These are phyloP conservation scores for Grigorovia yakushimaensis DNA, from an alignment of 805 yeast species.

Conservation along the genomic window DNA sequence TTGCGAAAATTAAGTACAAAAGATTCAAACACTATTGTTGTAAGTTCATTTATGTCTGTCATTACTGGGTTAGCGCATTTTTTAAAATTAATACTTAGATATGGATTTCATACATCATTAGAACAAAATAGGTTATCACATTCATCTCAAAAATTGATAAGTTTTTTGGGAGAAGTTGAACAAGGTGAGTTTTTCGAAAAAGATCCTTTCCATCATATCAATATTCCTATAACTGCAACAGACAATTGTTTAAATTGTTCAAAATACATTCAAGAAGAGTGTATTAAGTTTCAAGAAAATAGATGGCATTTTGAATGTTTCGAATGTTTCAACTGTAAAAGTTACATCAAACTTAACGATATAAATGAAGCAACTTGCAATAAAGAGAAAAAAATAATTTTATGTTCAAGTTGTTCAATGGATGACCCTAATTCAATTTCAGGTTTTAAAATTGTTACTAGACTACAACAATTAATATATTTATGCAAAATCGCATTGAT, in stretches of 20 bases:
- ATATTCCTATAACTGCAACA: conserved; percentile 50
- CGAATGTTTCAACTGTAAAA: conserved; percentile 50
- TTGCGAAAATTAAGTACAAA: conserved; percentile 50
- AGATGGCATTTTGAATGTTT: conserved; percentile 85
- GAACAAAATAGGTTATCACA: conserved; percentile 49
- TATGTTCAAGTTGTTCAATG: conserved; percentile 57
- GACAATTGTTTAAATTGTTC: conserved; percentile 69
- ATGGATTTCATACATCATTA: conserved; percentile 71
- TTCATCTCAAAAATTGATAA: conserved; percentile 52
- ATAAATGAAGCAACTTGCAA: conserved; percentile 42
- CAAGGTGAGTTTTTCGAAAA: conserved; percentile 33
- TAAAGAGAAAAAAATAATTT: conserved; percentile 28
- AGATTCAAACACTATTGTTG: conserved; percentile 23
- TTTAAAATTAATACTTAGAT: conserved; percentile 71
- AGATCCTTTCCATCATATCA: conserved; percentile 32
- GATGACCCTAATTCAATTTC: conserved; percentile 38
- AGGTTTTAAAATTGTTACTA: conserved; percentile 57
- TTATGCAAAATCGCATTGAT: conserved; percentile 76
- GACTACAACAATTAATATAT: conserved; percentile 63
- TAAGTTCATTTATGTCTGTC: conserved; percentile 62
- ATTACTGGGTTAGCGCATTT: conserved; percentile 92
- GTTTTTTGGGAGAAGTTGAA: conserved; percentile 47
- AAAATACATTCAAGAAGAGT: conserved; percentile 75
- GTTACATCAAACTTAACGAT: conserved; percentile 30
- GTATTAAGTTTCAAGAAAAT: conserved; percentile 47